Evolutionary conservation across 495 filamentous ascomycete species (phyloP), one percentile per base, ranked within the genome.

Genomic region (Opeltia flavorubescens): DNA sequence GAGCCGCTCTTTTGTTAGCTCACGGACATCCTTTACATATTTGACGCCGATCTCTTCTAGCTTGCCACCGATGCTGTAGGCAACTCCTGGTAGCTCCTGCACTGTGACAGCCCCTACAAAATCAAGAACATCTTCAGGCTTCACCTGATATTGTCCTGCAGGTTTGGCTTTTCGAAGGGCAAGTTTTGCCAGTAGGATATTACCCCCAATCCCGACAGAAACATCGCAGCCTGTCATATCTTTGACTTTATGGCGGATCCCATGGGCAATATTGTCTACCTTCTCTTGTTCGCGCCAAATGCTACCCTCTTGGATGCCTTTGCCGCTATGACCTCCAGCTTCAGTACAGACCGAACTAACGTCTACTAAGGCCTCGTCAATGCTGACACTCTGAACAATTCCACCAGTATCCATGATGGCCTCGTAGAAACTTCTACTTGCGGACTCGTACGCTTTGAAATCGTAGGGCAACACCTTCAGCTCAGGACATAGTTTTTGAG

Each of bases 141-240:
- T 83, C 47, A 98, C 69, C 41, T 93, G 83, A 52, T 84, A 84
- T 54, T 95, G 89, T 0, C 93, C 91, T 3, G 89, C 89, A 1
- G 91, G 91, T 58, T 98, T 98, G 1, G 91, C 91, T 62, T 84
- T 93, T 31, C 88, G 73, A 49, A 95, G 66, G 5, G 91, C 88
- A 12, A 96, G 73, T 56, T 94, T 95, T 28, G 91, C 93, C 5
- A 88, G 74, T 8, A 98, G 61, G 31, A 96, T 86, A 55, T 94
- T 98, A 6, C 74, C 78, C 2, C 93, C 91, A 49, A 98, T 94
- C 0, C 91, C 91, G n/a, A 96, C 78, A 0, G 89, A 95, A 3
- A 95, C 89, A 41, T 80, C 76, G 59, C 93, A 95, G 5, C 74
- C 80, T 0, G 91, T 93, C 48, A 70, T 81, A 15, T 66, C 55